These are phyloP conservation scores for Coniferiporia sulphurascens DNA, from an alignment of 1,284 basidiomycete genomes.

Conservation along the genomic window DNA sequence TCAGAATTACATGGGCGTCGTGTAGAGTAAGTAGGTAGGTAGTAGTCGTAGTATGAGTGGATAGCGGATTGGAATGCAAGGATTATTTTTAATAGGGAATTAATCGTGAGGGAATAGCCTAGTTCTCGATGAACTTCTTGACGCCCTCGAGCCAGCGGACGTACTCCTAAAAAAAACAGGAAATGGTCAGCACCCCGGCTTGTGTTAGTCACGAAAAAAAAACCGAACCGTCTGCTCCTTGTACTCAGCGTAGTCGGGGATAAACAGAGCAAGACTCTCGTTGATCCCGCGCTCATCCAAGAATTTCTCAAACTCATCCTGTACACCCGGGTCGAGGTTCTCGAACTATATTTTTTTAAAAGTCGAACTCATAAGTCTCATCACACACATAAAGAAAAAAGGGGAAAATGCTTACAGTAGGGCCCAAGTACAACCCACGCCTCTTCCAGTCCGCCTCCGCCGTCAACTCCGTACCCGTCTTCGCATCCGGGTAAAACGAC, in stretches of 20 bases:
- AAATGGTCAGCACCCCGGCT: constrained; percentile 5
- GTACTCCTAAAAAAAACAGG: constrained; percentile 65
- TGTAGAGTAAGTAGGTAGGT: neutral
- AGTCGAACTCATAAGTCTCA: neutral
- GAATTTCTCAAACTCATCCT: constrained; percentile 83
- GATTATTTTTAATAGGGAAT: too few relatives aligned
- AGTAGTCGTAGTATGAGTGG: neutral
- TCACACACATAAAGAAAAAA: neutral
- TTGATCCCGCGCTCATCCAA: constrained; percentile 86
- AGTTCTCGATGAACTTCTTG: constrained; percentile 73
- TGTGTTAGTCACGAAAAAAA: constrained; percentile 9
- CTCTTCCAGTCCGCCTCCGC: constrained; percentile 93
- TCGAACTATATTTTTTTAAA: constrained; percentile 80
- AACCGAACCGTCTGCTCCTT: constrained; percentile 82
- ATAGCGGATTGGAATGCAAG: too few relatives aligned
- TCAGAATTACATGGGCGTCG: neutral
- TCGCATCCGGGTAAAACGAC: constrained; percentile 74
- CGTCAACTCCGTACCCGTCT: constrained; percentile 73
- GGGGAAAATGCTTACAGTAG: constrained; percentile 35
- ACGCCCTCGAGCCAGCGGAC: constrained; percentile 84
- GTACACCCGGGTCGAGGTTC: constrained; percentile 82
- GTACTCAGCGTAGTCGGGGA: constrained; percentile 79
- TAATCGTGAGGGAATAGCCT: neutral
- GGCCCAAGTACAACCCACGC: constrained; percentile 88
- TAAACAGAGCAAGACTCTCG: constrained; percentile 74